Conservation (phyloP, 2,329 filamentous ascomycete genomes). For the Aphanocladium album region DNA sequence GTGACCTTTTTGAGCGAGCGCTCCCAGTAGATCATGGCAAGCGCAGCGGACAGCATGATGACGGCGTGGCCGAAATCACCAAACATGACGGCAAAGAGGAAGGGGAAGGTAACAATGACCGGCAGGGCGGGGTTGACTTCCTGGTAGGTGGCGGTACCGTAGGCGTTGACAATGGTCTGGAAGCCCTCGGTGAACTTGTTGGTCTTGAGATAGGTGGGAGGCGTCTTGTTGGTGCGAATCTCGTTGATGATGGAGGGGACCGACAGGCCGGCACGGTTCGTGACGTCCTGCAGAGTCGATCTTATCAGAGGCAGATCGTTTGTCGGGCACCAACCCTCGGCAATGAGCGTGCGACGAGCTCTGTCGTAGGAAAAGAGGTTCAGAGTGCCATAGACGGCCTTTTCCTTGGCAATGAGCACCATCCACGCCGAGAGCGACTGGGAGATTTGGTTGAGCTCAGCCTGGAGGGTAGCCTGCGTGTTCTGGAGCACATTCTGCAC, state of each 20-base stretch:
- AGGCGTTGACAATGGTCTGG: conserved; percentile 98
- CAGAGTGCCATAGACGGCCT: conserved; percentile 91
- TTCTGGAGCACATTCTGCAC: conserved; percentile 89
- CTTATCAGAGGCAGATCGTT: conserved; percentile 86
- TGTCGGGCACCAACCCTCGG: conserved; percentile 95
- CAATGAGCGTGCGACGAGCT: conserved; percentile 90
- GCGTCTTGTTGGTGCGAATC: conserved; percentile 94
- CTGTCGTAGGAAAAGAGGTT: conserved; percentile 97
- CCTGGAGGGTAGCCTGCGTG: conserved; percentile 89
- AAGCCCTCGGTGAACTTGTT: conserved; percentile 98
- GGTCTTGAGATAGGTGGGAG: conserved; percentile 93
- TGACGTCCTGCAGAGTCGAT: conserved; percentile 91
- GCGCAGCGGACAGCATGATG: conserved; percentile 78
- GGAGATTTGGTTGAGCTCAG: conserved; percentile 88
- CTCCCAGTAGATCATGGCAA: conserved; percentile 96
- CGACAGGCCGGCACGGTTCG: conserved; percentile 90
- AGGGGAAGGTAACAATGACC: conserved; percentile 97
- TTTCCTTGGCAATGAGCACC: conserved; percentile 96
- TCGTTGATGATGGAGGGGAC: conserved; percentile 98
- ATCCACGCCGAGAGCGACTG: conserved; percentile 94
- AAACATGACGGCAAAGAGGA: conserved; percentile 99
- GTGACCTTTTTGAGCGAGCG: conserved; percentile 85
- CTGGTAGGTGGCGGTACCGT: conserved; percentile 94
- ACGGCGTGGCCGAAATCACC: conserved; percentile 92
- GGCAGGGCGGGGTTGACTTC: conserved; percentile 96